Base-by-base conservation (phyloP, 2,329 filamentous ascomycete genomes). In the Aureobasidium lini region DNA sequence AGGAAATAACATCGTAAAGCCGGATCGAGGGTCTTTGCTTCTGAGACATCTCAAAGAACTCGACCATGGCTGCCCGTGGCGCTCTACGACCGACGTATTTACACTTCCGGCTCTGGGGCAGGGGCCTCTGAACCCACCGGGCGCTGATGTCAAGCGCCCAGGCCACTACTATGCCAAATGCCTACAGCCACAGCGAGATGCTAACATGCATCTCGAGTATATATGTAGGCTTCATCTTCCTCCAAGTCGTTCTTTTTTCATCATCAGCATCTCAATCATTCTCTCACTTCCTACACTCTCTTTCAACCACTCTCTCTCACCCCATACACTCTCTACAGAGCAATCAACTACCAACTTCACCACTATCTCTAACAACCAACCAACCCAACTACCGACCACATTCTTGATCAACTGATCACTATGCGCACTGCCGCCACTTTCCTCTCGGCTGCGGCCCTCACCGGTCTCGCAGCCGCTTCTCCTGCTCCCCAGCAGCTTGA, bases 401-500 rank as follows among this genome's bases (percentile, higher is more conserved):
- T 43, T 53, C 31, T 18, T 16, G 34, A 47, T 23, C 29, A 43
- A 52, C 44, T 28, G 36, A 50, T 52, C 32, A 60, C 15, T 15
- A 62, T 62, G 61, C 61, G 52, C 54, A 32, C 52, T n/a, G 50
- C 44, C 31, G 40, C 59, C 46, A 60, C 48, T 32, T 60, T 65
- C 37, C n/a, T 61, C 57, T 61, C 63, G 32, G 62, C 62, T 52
- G 65, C 60, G 43, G 64, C 62, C 53, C 56, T 67, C 29, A 57
- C 60, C 54, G 63, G 63, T 47, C 61, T 66, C 28, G 65, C 63
- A 40, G 60, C 62, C 54, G 66, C 66, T 42, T 61, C 61, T 31
- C 61, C 61, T 40, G 54, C 59, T 40, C 61, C 59, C n/a, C 65
- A 66, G 58, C 60, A 65, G 59, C 44, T 67, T 56, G 62, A 67